A percentile compares a stretch with the other conserved stretches of the same genome.
Conservation (phyloP, 192 early-diverging fungal species). For the Backusella morwellensis region DNA sequence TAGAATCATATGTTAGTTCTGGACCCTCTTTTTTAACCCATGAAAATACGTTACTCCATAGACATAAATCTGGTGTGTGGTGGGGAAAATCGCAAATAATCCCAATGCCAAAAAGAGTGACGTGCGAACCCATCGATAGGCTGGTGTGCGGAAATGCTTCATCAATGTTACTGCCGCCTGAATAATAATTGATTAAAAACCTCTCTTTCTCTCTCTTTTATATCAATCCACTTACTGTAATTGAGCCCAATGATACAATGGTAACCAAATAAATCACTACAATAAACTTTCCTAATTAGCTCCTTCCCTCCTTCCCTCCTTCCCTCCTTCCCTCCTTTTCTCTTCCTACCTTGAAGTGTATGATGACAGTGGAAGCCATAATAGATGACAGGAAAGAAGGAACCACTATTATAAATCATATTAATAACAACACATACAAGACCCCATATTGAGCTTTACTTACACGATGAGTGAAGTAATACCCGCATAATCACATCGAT, state of each 20-base stretch:
- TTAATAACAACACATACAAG: background rate
- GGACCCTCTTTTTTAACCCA: background rate
- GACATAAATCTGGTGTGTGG: constrained; percentile 57
- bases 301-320: background rate
- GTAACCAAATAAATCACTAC: constrained; percentile 18
- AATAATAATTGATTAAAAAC: constrained; percentile 15
- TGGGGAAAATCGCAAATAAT: constrained; percentile 69
- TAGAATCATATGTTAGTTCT: background rate
- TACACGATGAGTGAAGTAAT: constrained; percentile 81
- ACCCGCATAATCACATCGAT: constrained; percentile 91
- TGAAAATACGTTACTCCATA: constrained; percentile 58
- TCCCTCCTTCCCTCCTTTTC: too few relatives aligned
- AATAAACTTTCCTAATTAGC: background rate
- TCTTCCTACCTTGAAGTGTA: background rate
- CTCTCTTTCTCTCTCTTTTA: background rate
- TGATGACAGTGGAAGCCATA: constrained; percentile 24
- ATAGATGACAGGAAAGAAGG: constrained; percentile 28
- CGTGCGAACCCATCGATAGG: constrained; percentile 79
- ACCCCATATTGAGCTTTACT: constrained; percentile 8
- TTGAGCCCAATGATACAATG: constrained; percentile 53
- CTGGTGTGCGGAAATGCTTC: constrained; percentile 65
- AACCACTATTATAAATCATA: constrained; percentile 13
- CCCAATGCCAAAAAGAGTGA: constrained; percentile 80
- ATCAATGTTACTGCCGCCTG: constrained; percentile 53
- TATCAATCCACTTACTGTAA: constrained; percentile 47